Conservation (phyloP, 306 rosid genomes). For the Castanea crenata region DNA sequence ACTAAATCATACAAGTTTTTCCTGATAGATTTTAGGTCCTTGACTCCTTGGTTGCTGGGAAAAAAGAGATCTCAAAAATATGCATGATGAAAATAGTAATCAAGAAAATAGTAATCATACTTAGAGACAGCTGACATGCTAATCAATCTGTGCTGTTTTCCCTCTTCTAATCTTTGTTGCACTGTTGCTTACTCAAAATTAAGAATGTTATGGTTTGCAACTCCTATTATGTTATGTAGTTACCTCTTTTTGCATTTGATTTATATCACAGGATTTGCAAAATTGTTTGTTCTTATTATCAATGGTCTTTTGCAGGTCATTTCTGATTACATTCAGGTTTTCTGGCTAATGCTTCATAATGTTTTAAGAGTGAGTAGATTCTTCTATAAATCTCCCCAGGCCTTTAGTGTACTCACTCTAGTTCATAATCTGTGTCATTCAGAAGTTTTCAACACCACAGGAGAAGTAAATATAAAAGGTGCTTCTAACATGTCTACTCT, state of each 20-base stretch:
- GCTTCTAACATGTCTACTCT: constrained; percentile 30
- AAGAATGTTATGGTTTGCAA: not conserved
- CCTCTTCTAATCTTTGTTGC: not conserved
- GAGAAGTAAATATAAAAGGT: constrained; percentile 45
- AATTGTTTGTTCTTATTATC: not conserved
- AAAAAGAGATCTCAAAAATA: not conserved
- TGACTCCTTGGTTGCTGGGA: not conserved
- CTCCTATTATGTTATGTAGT: not conserved
- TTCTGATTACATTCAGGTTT: constrained; percentile 8
- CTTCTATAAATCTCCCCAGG: constrained; percentile 9
- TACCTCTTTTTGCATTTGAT: not conserved
- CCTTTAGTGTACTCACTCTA: constrained; percentile 26
- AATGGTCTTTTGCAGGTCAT: constrained; percentile 29
- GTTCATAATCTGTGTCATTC: constrained; percentile 27
- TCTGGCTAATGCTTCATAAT: constrained; percentile 31
- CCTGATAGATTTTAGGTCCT: not conserved
- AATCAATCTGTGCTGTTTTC: not conserved
- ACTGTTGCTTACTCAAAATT: not conserved
- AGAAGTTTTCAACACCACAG: constrained; percentile 41
- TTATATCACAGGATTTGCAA: not conserved
- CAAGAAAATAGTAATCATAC: not conserved
- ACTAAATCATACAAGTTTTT: too few species aligned
- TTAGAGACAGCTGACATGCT: not conserved
- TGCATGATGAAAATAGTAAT: not conserved
- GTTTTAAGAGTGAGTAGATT: constrained; percentile 34